Base-by-base conservation (phyloP, 345 rosid species). In the Eucalyptus grandis region DNA sequence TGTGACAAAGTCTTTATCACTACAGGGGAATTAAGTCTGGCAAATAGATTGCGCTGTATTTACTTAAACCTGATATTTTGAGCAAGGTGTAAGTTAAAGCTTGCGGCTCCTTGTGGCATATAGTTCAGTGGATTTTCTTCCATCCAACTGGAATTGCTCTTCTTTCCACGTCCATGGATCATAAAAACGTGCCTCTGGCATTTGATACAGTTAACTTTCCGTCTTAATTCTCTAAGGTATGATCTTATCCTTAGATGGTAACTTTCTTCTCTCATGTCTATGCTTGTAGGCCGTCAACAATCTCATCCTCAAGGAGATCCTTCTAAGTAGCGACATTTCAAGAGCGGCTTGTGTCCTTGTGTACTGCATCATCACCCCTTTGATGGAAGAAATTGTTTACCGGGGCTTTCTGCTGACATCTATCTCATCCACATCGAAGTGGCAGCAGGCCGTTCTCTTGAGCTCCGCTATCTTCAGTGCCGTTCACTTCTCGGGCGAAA, bases 301-400 rank as follows among this genome's bases (percentile, higher is more conserved):
- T 89, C 94, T 93, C 31, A 82, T 88, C 47, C 87, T 96, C 92
- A 93, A 93, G 91, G 95, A 94, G 93, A 96, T 97, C 86, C 94
- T 96, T 86, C 88, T 13, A 50, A 95, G 93, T 89, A 91, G 94
- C 86, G 89, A 92, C 89, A 89, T 92, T 72, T 91, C 98, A 14
- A 95, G 92, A 92, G 90, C 62, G 67, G 96, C 96, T 5, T 94
- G 95, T 86, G 56, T 94, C 86, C 91, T 93, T 9, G 94, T 97
- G 60, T 94, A 93, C 92, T 96, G 99, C 90, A 16, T 94, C 85
- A 83, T 94, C 80, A 94, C 98, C 86, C 98, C 99, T 16, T 34
- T 95, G 51, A 62, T 96, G 15, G 99, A 97, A 91, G 99, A 97
- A 94, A 90, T 91, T 10, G 92, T 97, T 77, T 97, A 96, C 93